A percentile compares a stretch with the other conserved stretches of the same genome.
These are phyloP conservation scores for Pythium apleroticum DNA, from an alignment of 352 stramenopile species.

Conservation along the genomic window DNA sequence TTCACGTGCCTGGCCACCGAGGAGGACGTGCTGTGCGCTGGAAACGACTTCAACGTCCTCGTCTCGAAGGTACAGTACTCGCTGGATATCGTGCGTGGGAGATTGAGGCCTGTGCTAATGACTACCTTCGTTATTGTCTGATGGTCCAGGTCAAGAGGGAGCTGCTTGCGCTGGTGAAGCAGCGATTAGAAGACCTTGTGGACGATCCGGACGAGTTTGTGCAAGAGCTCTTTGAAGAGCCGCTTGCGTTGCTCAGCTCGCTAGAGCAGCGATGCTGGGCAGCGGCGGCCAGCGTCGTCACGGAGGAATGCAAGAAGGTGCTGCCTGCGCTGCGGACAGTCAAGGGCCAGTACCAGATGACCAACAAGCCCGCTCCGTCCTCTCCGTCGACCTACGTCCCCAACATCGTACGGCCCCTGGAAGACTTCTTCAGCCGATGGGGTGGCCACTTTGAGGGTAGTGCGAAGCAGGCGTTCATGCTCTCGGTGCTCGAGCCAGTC, in stretches of 20 bases:
- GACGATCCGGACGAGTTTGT: slow-evolving; percentile 50
- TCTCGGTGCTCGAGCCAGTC: slow-evolving; percentile 55
- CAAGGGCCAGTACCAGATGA: slow-evolving; percentile 90
- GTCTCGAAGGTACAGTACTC: slow-evolving; percentile 40
- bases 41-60: slow-evolving; percentile 73
- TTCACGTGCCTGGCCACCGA: slow-evolving; percentile 49
- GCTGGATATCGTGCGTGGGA: not conserved
- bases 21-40: slow-evolving; percentile 70
- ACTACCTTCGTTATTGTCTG: too few species aligned
- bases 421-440: slow-evolving; percentile 76
- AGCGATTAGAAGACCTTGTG: slow-evolving; percentile 39
- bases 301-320: slow-evolving; percentile 86
- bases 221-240: slow-evolving; percentile 37
- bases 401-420: slow-evolving; percentile 73
- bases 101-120: too few species aligned
- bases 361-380: slow-evolving; percentile 79
- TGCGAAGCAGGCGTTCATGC: slow-evolving; percentile 47
- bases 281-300: slow-evolving; percentile 49
- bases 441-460: slow-evolving; percentile 45
- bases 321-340: slow-evolving; percentile 82
- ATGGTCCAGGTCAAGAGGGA: slow-evolving; percentile 49
- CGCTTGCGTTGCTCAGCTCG: slow-evolving; percentile 34
- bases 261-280: slow-evolving; percentile 71
- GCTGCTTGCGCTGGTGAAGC: slow-evolving; percentile 37
- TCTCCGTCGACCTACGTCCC: slow-evolving; percentile 69